These are phyloP conservation scores for Phoenix roebelenii DNA, from an alignment of 176 grass and related monocot species.

Conservation along the genomic window DNA sequence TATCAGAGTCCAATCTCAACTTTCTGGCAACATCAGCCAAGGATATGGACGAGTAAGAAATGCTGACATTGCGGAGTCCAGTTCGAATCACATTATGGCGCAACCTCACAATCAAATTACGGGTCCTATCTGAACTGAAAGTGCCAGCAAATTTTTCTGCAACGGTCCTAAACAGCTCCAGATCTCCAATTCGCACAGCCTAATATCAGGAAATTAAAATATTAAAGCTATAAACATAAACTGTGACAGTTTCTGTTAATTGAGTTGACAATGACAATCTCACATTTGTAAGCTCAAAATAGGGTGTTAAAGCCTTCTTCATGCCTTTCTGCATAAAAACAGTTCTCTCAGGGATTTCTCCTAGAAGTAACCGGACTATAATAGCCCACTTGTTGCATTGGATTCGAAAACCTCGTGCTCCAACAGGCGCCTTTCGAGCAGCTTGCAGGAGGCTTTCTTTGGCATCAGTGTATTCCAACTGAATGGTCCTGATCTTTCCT, in stretches of 20 bases:
- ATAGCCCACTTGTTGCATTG: constrained; percentile 86
- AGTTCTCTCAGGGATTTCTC: constrained; percentile 74
- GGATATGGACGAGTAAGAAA: constrained; percentile 73
- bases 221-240: not conserved
- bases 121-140: constrained; percentile 64
- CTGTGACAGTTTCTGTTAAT: too few relatives aligned
- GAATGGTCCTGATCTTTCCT: constrained; percentile 88
- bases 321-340: constrained; percentile 92
- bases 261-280: not conserved
- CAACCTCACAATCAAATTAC: constrained; percentile 67
- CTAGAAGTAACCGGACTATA: constrained; percentile 59
- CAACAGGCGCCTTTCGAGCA: constrained; percentile 60
- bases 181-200: constrained; percentile 78
- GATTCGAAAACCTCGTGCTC: constrained; percentile 67
- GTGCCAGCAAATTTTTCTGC: constrained; percentile 59
- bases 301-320: constrained; percentile 62
- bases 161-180: constrained; percentile 65
- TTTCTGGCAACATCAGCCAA: constrained; percentile 74
- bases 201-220: constrained; percentile 22
- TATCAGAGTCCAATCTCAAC: constrained; percentile 54
- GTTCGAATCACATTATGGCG: constrained; percentile 86
- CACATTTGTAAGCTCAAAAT: constrained; percentile 94
- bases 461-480: constrained; percentile 86
- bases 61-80: constrained; percentile 75
- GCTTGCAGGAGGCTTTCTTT: constrained; percentile 89